Evolutionary conservation across 2,329 filamentous ascomycete species (phyloP), one percentile per base, ranked within the genome.

Genomic region (Grosmannia penicillata): DNA sequence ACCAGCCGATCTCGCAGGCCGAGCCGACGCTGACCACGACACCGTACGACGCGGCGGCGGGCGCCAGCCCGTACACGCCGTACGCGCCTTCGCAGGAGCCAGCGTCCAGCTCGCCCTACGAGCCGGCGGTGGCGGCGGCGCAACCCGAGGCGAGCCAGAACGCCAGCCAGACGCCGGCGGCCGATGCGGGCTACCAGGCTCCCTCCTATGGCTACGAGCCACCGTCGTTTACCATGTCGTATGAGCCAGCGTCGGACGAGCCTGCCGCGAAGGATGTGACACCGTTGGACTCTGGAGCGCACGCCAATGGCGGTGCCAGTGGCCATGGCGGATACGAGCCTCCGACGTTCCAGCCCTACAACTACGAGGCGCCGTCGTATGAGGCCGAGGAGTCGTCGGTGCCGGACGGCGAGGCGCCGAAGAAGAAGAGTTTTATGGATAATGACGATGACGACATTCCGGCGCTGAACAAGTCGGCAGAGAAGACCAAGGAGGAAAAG

Each of bases 391-490:
- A 69, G 11, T 57, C 65, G 19, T 19, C 78, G n/a, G n/a, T n/a
- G n/a, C n/a, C n/a, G n/a, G n/a, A n/a, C n/a, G n/a, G n/a, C n/a
- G n/a, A n/a, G n/a, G n/a, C 72, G 48, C 65, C 70, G 0, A 82
- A 82, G 58, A 82, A 82, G 58, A 83, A 82, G 61, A 86, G 82
- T 55, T 75, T 72, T 18, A 77, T 85, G 49, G 82, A 91, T 70
- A 79, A 89, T 51, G 80, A 89, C 46, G 82, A 89, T 22, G 80
- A 86, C 11, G 82, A 84, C 19, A 76, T 79, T 42, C 68, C 82
- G 31, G 63, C 74, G 24, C 61, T 62, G 7, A 45, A 47, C 13
- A 70, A 68, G 31, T 62, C 71, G 2, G 61, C 63, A 45, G 69
- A 65, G 22, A 79, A 81, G 54, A 69, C 59, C 2, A 77, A 79